These are phyloP conservation scores for Solanum gracilifrons DNA, from an alignment of 257 asterid species.

Conservation along the genomic window DNA sequence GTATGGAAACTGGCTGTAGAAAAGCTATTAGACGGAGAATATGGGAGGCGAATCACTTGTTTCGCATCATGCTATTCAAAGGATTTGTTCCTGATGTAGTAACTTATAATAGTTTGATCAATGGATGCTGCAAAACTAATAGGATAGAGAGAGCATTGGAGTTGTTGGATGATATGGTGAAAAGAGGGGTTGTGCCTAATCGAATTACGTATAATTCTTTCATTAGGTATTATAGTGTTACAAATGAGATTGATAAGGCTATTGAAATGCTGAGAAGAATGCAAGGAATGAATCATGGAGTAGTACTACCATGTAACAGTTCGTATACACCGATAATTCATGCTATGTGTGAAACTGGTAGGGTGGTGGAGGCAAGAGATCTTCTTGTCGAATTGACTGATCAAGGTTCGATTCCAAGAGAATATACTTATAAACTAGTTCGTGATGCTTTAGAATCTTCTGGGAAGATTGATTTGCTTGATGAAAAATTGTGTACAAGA, in stretches of 20 bases:
- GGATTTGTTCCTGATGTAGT: slow-evolving; percentile 91
- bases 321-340: slow-evolving; percentile 72
- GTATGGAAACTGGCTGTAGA: slow-evolving; percentile 59
- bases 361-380: slow-evolving; percentile 51
- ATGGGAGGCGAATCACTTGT: slow-evolving; percentile 93
- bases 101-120: slow-evolving; percentile 81
- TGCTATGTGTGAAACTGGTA: slow-evolving; percentile 68
- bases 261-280: slow-evolving; percentile 57
- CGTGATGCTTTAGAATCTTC: slow-evolving; percentile 27
- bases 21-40: slow-evolving; percentile 77
- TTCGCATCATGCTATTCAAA: slow-evolving; percentile 70
- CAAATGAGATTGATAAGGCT: slow-evolving; percentile 74
- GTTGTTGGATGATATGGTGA: slow-evolving; percentile 67
- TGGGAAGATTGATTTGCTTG: too few species aligned
- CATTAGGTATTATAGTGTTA: slow-evolving; percentile 66
- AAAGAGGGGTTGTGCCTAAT: slow-evolving; percentile 61
- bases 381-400: slow-evolving; percentile 54
- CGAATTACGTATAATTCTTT: slow-evolving; percentile 72
- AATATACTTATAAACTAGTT: slow-evolving; percentile 56
- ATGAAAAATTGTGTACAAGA: too few species aligned
- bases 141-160: slow-evolving; percentile 85
- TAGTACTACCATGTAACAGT: slow-evolving; percentile 43
- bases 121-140: slow-evolving; percentile 85
- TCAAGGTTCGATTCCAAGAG: slow-evolving; percentile 68
- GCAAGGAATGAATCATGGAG: slow-evolving; percentile 55